Evolutionary conservation across 108 stramenopile genomes (phyloP), one percentile per base, ranked within the genome.

Genomic region (Stephanodiscus triporus): DNA sequence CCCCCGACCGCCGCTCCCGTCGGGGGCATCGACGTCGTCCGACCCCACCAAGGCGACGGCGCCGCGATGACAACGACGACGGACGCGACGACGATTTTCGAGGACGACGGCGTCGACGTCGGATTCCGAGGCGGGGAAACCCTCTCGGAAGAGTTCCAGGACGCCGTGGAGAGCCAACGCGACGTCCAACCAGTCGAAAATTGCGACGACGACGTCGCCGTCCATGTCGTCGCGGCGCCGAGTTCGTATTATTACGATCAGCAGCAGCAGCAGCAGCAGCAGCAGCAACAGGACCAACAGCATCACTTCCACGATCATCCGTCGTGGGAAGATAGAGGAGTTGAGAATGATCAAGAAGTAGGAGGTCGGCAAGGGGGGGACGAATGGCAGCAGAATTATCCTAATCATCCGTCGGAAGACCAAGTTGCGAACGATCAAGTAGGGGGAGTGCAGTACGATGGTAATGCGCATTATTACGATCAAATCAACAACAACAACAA

Each of bases 121-220:
- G 42, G 53, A 56, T 1, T 75, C 59, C 59, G n/a, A n/a, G n/a
- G n/a, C n/a, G n/a, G n/a, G n/a, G n/a, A n/a, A n/a, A n/a, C n/a
- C 20, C 7, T 19, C 17, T 19, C n/a, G 0, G 56, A 57, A 0
- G 27, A 30, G 16, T 57, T 57, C 30, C 66, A 76, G 55, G 75
- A 76, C 68, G 75, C 75, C 30, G 23, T 76, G 61, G 75, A 76
- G 6, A 6, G 49, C 67, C 59, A 62, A 62, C 43, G 56, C n/a
- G 67, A 36, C 3, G 61, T 24, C 7, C 1, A 19, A 24, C 23
- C 23, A 24, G 49, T 20, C 49, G 19, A 50, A 50, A 50, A 4
- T 3, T 7, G 20, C 49, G 2, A 50, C 20, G 9, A 17, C 6
- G 9, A 50, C 7, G 49, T 17, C n/a, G n/a, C n/a, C n/a, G n/a